Base-by-base conservation (phyloP, 2,329 filamentous ascomycete species). In the Colletotrichum tofieldiae region DNA sequence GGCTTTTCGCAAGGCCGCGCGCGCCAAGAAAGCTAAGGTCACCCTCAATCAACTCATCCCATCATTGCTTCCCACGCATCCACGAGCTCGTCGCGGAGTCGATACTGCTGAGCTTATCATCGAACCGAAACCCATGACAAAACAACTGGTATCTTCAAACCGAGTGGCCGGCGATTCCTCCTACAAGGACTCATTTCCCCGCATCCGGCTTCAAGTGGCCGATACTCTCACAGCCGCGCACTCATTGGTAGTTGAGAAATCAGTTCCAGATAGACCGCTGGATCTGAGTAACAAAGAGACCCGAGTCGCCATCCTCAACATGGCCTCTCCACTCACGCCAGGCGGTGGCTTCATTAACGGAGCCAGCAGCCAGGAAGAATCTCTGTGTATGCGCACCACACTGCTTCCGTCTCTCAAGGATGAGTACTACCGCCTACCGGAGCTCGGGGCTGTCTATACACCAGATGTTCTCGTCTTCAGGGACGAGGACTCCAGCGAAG, bases 281-380 rank as follows among this genome's bases (percentile, higher is more conserved):
- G 32, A 58, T 23, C 5, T 55, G 29, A 41, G 60, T n/a, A 66
- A 66, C 41, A 66, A 59, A 11, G 39, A 37, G 1, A 29, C 76
- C 11, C 80, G 86, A 47, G 83, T 89, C 1, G 88, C 85, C 5
- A 82, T 92, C 32, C 82, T 92, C 3, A 92, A 91, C 78, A 92
- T 92, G 89, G 90, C 89, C 0, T 92, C 90, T 0, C 88, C 89
- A 0, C 83, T 91, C 0, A 85, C 85, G 0, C 88, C 90, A 0
- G 91, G 91, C 16, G 90, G 90, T 9, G 91, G 90, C 0, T 86
- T 92, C 39, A 79, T 92, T 0, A 85, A 85, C 18, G 91, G 91
- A 26, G 88, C 89, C 0, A 87, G 86, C 11, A 87, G 86, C 5
- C 89, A 91, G 73, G 90, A 92, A 76, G 90, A 92, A 76, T 88